Evolutionary conservation across 2,329 filamentous ascomycete species (phyloP).

Genomic region (Phialophora verrucosa): DNA sequence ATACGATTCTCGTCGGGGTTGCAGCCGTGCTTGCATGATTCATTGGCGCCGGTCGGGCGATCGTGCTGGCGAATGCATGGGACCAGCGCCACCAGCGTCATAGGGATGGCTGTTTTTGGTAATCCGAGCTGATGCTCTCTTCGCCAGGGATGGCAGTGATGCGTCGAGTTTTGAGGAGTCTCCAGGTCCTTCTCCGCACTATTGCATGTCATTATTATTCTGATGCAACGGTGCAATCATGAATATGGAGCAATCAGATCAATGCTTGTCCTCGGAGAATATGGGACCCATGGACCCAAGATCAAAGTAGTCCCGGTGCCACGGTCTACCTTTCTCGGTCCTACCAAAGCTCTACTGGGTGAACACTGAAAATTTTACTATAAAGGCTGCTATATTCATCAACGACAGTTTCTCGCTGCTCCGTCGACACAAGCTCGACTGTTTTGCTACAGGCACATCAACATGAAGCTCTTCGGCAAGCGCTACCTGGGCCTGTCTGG

Average conservation of each 20-base stretch:
- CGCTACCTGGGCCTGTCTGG: slow-evolving; percentile 70
- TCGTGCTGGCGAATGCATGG: neutral
- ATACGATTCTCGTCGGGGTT: neutral
- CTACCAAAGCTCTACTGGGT: neutral
- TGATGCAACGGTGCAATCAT: slow-evolving; percentile 6
- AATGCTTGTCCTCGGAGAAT: neutral
- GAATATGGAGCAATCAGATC: neutral
- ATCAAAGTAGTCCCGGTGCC: neutral
- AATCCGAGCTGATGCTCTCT: slow-evolving; percentile 2
- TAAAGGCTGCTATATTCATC: neutral
- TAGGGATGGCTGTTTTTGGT: neutral
- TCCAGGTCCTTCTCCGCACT: slow-evolving; percentile 12
- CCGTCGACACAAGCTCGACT: neutral
- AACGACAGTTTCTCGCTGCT: neutral
- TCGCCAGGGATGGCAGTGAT: neutral
- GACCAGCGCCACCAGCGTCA: slow-evolving; percentile 4
- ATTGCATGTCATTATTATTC: slow-evolving; percentile 1
- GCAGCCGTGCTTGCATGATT: neutral
- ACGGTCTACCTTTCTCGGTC: neutral
- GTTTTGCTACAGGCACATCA: neutral
- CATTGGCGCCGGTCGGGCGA: neutral
- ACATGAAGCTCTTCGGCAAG: slow-evolving; percentile 32
- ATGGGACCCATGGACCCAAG: neutral
- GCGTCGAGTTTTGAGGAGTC: neutral
- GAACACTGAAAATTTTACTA: neutral